Percentiles rank a stretch among this genome's conserved stretches.
phyloP scores from a whole-genome alignment of 345 rosid species.

The Euphorbia peplus region DNA sequence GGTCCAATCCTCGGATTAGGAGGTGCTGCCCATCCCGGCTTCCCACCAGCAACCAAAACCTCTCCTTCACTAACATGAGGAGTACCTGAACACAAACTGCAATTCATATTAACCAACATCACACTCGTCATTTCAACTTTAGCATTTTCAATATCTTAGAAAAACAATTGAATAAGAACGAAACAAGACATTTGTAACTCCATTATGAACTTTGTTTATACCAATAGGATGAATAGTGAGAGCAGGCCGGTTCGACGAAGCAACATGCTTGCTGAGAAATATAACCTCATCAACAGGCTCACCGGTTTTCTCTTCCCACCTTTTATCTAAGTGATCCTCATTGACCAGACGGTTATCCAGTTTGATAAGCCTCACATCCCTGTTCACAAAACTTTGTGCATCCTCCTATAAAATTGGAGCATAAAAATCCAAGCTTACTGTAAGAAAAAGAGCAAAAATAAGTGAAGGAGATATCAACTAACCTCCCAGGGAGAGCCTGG shows the following conservation, averaged over 20 bases:
- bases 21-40: constrained; percentile 13
- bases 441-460: neutral
- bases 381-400: constrained; percentile 5
- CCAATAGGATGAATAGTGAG: constrained; percentile 13
- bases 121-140: neutral
- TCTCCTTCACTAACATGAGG: constrained; percentile 5
- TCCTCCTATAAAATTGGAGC: neutral
- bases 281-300: constrained; percentile 12
- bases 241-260: constrained; percentile 7
- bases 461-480: neutral
- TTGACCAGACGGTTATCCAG: constrained; percentile 1
- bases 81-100: constrained; percentile 2
- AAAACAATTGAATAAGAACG: neutral
- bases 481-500: constrained; percentile 5
- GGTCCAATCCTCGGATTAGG: constrained; percentile 15
- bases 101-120: constrained; percentile 1
- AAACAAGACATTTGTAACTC: neutral
- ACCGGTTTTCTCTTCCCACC: constrained; percentile 9
- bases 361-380: constrained; percentile 10
- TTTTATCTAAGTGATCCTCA: constrained; percentile 6
- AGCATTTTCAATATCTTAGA: neutral
- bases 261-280: constrained; percentile 12
- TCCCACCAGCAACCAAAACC: constrained; percentile 11
- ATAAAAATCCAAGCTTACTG: neutral
- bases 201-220: neutral